Evolutionary conservation across 1,284 basidiomycete genomes (phyloP).

Genomic region (Sanghuangporus sanghuang): DNA sequence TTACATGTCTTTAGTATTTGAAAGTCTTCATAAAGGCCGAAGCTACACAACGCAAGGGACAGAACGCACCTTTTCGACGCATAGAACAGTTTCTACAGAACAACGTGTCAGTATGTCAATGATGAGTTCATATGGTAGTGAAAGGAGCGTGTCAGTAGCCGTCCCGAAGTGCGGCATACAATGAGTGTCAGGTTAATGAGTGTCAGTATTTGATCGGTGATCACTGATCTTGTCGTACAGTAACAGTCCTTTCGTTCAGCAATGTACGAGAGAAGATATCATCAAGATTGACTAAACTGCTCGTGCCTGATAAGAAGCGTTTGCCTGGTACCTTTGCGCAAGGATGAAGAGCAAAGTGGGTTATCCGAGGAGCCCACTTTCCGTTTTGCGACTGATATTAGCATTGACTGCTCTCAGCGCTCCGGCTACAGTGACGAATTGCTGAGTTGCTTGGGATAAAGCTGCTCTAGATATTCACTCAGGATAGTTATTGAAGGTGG

Average conservation of each 20-base stretch:
- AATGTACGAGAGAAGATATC: neutral
- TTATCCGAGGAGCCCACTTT: too few relatives aligned
- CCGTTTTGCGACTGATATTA: too few relatives aligned
- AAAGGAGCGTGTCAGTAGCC: neutral
- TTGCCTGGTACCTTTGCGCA: too few relatives aligned
- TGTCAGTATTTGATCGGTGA: neutral
- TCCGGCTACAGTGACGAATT: too few relatives aligned
- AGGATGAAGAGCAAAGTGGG: too few relatives aligned
- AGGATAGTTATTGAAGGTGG: too few relatives aligned
- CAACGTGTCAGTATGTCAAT: neutral
- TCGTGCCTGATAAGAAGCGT: too few relatives aligned
- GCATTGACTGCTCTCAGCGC: too few relatives aligned
- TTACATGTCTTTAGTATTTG: slow-evolving; percentile 1
- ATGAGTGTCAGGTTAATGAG: neutral
- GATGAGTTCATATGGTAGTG: slow-evolving; percentile 1
- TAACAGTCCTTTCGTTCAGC: neutral
- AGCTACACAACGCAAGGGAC: neutral
- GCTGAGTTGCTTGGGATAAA: too few relatives aligned
- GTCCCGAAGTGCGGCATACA: neutral
- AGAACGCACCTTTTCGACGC: neutral
- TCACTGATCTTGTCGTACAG: neutral
- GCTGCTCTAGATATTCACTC: too few relatives aligned
- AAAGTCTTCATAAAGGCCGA: neutral
- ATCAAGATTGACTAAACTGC: too few relatives aligned
- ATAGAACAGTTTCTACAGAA: neutral